phyloP scores from a whole-genome alignment of 148 eudicot species.

The Cornus suecica region DNA sequence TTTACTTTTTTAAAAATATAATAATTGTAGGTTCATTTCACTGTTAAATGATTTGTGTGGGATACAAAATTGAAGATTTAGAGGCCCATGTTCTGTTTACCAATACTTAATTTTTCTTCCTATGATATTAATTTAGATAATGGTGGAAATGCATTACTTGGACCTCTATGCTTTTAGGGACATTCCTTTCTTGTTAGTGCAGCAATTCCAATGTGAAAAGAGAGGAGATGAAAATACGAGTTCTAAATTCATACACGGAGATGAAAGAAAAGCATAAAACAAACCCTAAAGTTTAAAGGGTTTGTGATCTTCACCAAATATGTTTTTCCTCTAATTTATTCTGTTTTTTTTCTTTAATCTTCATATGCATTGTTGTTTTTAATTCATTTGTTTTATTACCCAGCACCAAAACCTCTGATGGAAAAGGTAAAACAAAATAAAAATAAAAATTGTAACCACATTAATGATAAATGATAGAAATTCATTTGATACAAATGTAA shows the following conservation, averaged over 20 bases:
- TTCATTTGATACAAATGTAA: no score
- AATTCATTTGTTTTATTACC: no score
- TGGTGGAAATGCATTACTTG: slow-evolving; percentile 1
- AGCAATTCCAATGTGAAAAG: slow-evolving; percentile 14
- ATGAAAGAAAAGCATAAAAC: background rate
- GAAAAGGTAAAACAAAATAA: no score
- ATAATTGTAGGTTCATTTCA: background rate
- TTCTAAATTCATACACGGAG: background rate
- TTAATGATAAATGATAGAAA: no score
- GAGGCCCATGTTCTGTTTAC: background rate
- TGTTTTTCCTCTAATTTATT: slow-evolving; percentile 12
- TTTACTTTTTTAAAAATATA: no score
- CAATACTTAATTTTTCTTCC: background rate
- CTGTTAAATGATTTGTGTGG: background rate
- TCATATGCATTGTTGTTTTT: background rate
- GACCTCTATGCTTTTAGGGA: slow-evolving; percentile 5
- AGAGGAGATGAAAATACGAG: background rate
- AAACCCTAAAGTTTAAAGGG: background rate
- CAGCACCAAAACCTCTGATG: no score
- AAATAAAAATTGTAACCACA: no score
- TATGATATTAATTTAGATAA: background rate
- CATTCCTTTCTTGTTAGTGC: slow-evolving; percentile 15
- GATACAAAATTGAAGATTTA: background rate
- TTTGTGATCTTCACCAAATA: slow-evolving; percentile 13
- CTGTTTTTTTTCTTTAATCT: background rate